Base-by-base conservation (phyloP, 2,329 filamentous ascomycete species). In the Hansfordia pulvinata region DNA sequence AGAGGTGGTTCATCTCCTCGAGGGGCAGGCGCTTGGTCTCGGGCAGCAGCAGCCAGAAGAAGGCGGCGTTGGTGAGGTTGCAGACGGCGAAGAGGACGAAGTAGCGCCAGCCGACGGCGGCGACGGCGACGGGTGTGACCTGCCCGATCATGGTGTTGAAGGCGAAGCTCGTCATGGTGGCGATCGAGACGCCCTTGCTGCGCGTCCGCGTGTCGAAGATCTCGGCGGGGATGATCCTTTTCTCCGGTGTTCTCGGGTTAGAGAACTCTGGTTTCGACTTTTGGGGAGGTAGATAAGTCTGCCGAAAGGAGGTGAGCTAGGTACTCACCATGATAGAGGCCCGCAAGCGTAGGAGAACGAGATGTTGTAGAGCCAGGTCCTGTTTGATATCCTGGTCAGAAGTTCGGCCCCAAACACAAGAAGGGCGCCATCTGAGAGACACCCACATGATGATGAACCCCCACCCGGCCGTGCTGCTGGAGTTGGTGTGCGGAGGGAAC, bases 291-390 rank as follows among this genome's bases (percentile, higher is more conserved):
- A n/a, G n/a, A 42, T 35, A 23, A n/a, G 49, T 53, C 64, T 71
- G 17, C 21, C 16, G 9, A 4, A n/a, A 11, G 10, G 10, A 9
- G 10, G 11, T 8, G 9, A 19, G 28, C 17, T 20, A 16, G 17
- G 13, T 10, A 28, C 37, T 32, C 37, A 43, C 42, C 45, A 47
- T 13, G 12, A 65, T 61, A 84, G 52, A 0, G 79, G 77, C 13
- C 79, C 79, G 32, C 75, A 80, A 3, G 76, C 77, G 18, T 65
- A 64, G 4, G 65, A 76, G 60, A 83, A 85, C 21, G 64, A 76
- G 55, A 84, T 78, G 53, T 86, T 85, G 61, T 82, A 86, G 2
- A 81, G 46, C 80, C 80, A 86, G 2, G 79, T 86, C 39, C 69
- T 62, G 21, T 33, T 8, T 9, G 13, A 16, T 14, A n/a, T 5